phyloP scores from a whole-genome alignment of 306 rosid species.

The Vicia sativa region DNA sequence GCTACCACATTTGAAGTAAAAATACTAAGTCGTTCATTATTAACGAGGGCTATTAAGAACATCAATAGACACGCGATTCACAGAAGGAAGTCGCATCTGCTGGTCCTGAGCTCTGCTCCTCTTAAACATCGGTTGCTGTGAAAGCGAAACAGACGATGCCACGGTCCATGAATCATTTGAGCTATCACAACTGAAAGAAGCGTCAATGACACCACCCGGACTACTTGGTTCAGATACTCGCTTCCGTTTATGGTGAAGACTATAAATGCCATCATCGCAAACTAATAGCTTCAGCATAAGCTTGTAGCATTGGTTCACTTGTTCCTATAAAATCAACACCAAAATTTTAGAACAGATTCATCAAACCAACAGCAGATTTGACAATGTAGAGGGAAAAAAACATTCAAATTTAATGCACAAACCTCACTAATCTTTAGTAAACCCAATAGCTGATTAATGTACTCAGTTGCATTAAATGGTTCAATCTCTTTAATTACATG shows the following conservation, averaged over 20 bases:
- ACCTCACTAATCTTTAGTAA: constrained; percentile 81
- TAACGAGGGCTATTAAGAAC: constrained; percentile 69
- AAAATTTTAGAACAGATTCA: constrained; percentile 28
- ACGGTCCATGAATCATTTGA: constrained; percentile 74
- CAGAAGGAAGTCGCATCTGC: constrained; percentile 65
- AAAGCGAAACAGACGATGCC: constrained; percentile 47
- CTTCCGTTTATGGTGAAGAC: constrained; percentile 56
- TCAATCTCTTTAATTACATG: constrained; percentile 74
- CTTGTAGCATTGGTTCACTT: constrained; percentile 66
- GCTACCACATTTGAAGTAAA: constrained; percentile 54
- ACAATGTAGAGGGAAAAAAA: constrained; percentile 14
- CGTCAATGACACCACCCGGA: constrained; percentile 68
- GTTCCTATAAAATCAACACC: constrained; percentile 56
- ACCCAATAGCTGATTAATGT: constrained; percentile 68
- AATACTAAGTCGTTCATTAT: constrained; percentile 44
- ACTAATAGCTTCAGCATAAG: constrained; percentile 54
- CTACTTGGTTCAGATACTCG: constrained; percentile 55
- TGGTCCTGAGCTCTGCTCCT: constrained; percentile 76
- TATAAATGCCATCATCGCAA: constrained; percentile 40
- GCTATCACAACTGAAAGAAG: constrained; percentile 71
- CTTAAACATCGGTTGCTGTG: constrained; percentile 61
- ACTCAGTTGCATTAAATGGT: constrained; percentile 57
- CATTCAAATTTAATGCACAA: constrained; percentile 29
- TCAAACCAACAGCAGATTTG: constrained; percentile 3
- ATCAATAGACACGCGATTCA: constrained; percentile 62